phyloP scores from a whole-genome alignment of 805 yeast species.

The Saturnispora halmiae region DNA sequence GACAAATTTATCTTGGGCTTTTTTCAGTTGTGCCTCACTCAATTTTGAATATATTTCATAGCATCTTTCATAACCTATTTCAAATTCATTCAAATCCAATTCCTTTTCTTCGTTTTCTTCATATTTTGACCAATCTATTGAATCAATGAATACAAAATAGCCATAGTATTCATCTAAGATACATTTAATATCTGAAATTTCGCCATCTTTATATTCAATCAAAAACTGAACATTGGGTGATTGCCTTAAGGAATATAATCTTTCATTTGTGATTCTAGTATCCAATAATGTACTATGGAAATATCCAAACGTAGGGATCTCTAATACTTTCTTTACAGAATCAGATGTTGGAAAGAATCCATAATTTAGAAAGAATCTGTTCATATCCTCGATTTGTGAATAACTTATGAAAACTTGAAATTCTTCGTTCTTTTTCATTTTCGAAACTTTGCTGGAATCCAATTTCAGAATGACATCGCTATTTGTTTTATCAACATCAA shows the following conservation, averaged over 20 bases:
- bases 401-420: constrained; percentile 39
- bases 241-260: constrained; percentile 28
- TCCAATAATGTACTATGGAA: constrained; percentile 7
- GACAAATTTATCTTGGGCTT: constrained; percentile 13
- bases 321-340: constrained; percentile 21
- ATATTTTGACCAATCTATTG: constrained; percentile 17
- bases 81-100: constrained; percentile 4
- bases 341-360: constrained; percentile 37
- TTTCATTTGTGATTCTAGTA: constrained; percentile 10
- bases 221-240: constrained; percentile 35
- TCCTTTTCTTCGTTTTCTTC: constrained; percentile 7
- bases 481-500: constrained; percentile 45
- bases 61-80: constrained; percentile 11
- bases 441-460: constrained; percentile 14
- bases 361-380: constrained; percentile 33
- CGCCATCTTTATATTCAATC: constrained; percentile 17
- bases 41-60: constrained; percentile 13
- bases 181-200: constrained; percentile 18
- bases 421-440: not conserved
- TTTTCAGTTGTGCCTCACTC: constrained; percentile 13
- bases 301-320: constrained; percentile 30
- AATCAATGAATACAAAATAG: constrained; percentile 26
- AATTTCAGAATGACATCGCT: constrained; percentile 36
- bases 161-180: constrained; percentile 28
- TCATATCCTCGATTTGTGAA: constrained; percentile 35